Conservation (phyloP, 2,329 filamentous ascomycete species). For the Hymenoscyphus fructigenus region DNA sequence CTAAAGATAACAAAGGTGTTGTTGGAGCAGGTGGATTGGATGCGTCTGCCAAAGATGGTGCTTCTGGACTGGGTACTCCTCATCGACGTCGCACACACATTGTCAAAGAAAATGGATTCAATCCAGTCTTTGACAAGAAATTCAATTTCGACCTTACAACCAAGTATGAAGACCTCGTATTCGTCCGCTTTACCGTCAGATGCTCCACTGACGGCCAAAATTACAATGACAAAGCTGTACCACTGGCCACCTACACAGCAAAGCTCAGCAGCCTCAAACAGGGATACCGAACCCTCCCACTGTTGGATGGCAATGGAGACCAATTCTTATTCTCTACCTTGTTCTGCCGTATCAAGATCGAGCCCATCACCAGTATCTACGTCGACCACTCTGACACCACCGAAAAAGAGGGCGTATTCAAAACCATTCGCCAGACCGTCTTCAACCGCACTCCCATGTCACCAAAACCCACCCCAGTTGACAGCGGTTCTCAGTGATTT, state of each 20-base stretch:
- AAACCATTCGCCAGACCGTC: constrained; percentile 56
- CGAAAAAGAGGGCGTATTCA: constrained; percentile 53
- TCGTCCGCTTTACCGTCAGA: constrained; percentile 90
- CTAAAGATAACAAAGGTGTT: constrained; percentile 77
- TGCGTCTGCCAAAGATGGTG: constrained; percentile 61
- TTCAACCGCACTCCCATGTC: constrained; percentile 48
- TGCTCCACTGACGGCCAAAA: constrained; percentile 76
- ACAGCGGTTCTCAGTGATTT: constrained; percentile 26
- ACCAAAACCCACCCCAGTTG: constrained; percentile 28
- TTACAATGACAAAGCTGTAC: constrained; percentile 59
- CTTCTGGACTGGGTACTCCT: constrained; percentile 68
- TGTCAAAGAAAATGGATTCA: constrained; percentile 86
- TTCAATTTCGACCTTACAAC: constrained; percentile 83
- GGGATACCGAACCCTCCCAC: constrained; percentile 87
- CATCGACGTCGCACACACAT: constrained; percentile 78
- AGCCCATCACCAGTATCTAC: constrained; percentile 56
- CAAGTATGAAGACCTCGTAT: constrained; percentile 91
- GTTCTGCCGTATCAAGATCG: constrained; percentile 81
- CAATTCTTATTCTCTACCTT: constrained; percentile 93
- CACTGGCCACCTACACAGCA: constrained; percentile 86
- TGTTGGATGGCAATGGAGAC: constrained; percentile 85
- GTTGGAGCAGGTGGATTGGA: constrained; percentile 65
- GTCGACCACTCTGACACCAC: constrained; percentile 47
- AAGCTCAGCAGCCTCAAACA: constrained; percentile 88
- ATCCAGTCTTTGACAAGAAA: constrained; percentile 79